phyloP scores from a whole-genome alignment of 164 flowering plant genomes.

The Berberis thunbergii region DNA sequence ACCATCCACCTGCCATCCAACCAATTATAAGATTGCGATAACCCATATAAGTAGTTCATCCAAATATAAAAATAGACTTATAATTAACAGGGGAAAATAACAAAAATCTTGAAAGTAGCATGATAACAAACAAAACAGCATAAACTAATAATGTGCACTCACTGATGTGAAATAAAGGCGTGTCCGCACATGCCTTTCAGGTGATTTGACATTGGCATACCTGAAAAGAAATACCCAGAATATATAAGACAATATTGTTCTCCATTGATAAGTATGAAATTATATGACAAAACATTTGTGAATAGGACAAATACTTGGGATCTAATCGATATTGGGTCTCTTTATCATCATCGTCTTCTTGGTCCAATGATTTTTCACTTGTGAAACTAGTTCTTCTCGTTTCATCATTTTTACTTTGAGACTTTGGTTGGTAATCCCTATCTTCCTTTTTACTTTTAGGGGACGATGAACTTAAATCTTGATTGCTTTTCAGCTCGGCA shows the following conservation, averaged over 20 bases:
- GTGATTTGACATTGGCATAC: conserved; percentile 97
- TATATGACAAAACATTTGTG: conserved; percentile 3
- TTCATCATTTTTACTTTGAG: conserved; percentile 44
- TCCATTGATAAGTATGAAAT: not conserved
- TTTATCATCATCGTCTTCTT: conserved; percentile 94
- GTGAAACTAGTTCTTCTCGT: conserved; percentile 46
- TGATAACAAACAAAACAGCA: too few species aligned
- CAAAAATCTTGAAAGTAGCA: too few species aligned
- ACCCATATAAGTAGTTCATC: too few species aligned
- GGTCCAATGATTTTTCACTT: conserved; percentile 74
- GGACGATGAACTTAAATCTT: conserved; percentile 33
- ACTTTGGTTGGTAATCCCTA: conserved; percentile 32
- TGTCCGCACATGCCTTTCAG: conserved; percentile 95
- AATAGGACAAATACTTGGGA: conserved; percentile 50
- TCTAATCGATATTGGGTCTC: conserved; percentile 94
- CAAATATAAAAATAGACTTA: too few species aligned
- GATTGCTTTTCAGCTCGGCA: conserved; percentile 69
- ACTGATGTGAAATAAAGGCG: conserved; percentile 97
- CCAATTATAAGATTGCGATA: too few species aligned
- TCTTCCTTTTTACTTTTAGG: conserved; percentile 37
- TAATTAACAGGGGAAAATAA: too few species aligned
- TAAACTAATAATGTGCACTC: conserved; percentile 17
- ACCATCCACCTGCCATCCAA: too few species aligned
- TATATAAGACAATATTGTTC: conserved; percentile 1
- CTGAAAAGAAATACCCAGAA: conserved; percentile 24